Percentiles rank a stretch among this genome's conserved stretches.
phyloP scores from a whole-genome alignment of 441 rosid genomes.

The Flueggea neowawraea region DNA sequence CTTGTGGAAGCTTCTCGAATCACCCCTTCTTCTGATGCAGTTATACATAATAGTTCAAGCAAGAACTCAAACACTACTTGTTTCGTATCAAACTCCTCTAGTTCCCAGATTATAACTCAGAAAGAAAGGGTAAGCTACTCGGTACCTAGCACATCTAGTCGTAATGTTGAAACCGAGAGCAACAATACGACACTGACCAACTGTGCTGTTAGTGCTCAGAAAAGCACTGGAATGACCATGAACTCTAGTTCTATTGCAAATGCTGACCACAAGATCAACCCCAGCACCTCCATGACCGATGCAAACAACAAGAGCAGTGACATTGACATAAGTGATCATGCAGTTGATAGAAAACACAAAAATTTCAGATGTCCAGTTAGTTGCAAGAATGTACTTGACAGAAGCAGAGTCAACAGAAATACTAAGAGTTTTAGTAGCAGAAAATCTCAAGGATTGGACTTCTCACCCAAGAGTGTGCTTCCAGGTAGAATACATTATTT shows the following conservation, averaged over 20 bases:
- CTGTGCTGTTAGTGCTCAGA: background rate
- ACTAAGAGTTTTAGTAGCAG: slow-evolving; percentile 12
- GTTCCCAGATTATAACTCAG: slow-evolving; percentile 5
- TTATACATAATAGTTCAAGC: slow-evolving; percentile 15
- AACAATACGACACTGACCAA: background rate
- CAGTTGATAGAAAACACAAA: slow-evolving; percentile 17
- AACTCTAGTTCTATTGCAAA: slow-evolving; percentile 2
- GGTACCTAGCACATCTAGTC: background rate
- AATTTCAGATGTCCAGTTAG: slow-evolving; percentile 18
- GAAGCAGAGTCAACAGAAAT: slow-evolving; percentile 24
- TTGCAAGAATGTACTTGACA: slow-evolving; percentile 9
- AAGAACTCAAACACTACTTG: slow-evolving; percentile 11
- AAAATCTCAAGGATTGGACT: slow-evolving; percentile 27
- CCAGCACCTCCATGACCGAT: slow-evolving; percentile 14
- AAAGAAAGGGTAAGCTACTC: slow-evolving; percentile 9
- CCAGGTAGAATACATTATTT: slow-evolving; percentile 35
- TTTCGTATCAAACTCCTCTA: slow-evolving; percentile 3
- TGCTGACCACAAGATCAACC: background rate
- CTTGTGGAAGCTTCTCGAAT: slow-evolving; percentile 58
- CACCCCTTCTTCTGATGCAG: slow-evolving; percentile 15
- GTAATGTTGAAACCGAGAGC: slow-evolving; percentile 7
- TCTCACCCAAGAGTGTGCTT: slow-evolving; percentile 71
- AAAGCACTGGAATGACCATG: background rate
- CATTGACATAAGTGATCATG: slow-evolving; percentile 6
- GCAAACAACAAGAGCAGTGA: slow-evolving; percentile 5